phyloP scores from a whole-genome alignment of 2,329 filamentous ascomycete genomes.

The Pyrenophora seminiperda region DNA sequence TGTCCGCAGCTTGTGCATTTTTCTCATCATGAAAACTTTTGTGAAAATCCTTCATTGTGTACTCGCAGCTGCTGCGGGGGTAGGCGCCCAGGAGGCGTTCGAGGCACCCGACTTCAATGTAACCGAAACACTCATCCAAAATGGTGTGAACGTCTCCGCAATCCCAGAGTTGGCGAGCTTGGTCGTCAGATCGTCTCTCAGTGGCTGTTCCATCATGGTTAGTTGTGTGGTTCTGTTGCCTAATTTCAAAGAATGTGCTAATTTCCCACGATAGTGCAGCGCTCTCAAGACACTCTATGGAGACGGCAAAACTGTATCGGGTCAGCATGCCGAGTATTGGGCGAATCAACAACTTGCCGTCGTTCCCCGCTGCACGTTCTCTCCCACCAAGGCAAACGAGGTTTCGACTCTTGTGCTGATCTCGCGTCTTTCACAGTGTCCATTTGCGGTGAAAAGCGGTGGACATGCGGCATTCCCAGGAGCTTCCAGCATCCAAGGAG shows the following conservation, averaged over 20 bases:
- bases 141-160: conserved; percentile 23
- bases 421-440: conserved; percentile 30
- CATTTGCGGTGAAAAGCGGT: conserved; percentile 53
- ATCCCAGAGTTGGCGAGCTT: conserved; percentile 17
- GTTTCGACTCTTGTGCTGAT: conserved; percentile 21
- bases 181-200: neutral
- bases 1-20: too few relatives aligned
- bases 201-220: conserved; percentile 27
- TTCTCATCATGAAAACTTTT: neutral
- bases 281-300: conserved; percentile 25
- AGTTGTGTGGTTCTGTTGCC: neutral
- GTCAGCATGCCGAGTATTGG: too few relatives aligned
- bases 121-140: conserved; percentile 25
- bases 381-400: conserved; percentile 14
- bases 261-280: conserved; percentile 29
- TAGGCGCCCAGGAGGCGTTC: conserved; percentile 11
- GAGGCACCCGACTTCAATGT: conserved; percentile 26
- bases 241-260: too few relatives aligned
- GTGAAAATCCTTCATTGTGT: too few relatives aligned
- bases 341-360: conserved; percentile 20
- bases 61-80: neutral
- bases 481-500: conserved; percentile 49
- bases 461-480: conserved; percentile 51
- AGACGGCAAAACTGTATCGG: too few relatives aligned
- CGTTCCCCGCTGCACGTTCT: conserved; percentile 21